Percentiles rank a stretch among this genome's conserved stretches.
Conservation (phyloP, 2,329 filamentous ascomycete genomes). For the Aureobasidium sp. region DNA sequence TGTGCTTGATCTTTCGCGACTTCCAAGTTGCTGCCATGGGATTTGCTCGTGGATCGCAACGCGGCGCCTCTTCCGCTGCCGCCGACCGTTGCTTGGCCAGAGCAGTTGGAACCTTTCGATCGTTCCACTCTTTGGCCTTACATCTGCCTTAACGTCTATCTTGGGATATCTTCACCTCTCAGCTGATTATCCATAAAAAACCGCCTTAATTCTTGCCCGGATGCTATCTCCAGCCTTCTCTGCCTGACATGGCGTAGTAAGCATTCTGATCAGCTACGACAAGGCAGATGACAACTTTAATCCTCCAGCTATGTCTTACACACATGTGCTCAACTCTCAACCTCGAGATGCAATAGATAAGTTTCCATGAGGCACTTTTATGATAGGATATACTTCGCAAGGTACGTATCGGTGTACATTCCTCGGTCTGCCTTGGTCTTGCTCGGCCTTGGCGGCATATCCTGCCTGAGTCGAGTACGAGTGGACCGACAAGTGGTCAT, state of each 20-base stretch:
- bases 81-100: not conserved
- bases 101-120: not conserved
- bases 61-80: not conserved
- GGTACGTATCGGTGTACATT: not conserved
- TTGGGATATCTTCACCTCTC: no score
- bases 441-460: not conserved
- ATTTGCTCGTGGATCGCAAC: not conserved
- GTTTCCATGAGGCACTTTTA: no score
- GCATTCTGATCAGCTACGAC: not conserved
- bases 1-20: not conserved
- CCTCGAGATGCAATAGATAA: no score
- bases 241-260: not conserved
- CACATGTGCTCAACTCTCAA: no score
- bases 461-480: not conserved
- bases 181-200: no score
- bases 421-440: not conserved
- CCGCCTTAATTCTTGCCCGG: not conserved
- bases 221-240: no score
- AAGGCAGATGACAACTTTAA: no score
- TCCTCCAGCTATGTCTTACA: no score
- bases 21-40: not conserved
- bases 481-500: not conserved
- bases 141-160: not conserved
- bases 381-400: no score
- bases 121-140: not conserved